Percentiles rank a stretch among this genome's conserved stretches.
These are phyloP conservation scores for Xylaria grammica DNA, from an alignment of 495 filamentous ascomycete species.

Conservation along the genomic window DNA sequence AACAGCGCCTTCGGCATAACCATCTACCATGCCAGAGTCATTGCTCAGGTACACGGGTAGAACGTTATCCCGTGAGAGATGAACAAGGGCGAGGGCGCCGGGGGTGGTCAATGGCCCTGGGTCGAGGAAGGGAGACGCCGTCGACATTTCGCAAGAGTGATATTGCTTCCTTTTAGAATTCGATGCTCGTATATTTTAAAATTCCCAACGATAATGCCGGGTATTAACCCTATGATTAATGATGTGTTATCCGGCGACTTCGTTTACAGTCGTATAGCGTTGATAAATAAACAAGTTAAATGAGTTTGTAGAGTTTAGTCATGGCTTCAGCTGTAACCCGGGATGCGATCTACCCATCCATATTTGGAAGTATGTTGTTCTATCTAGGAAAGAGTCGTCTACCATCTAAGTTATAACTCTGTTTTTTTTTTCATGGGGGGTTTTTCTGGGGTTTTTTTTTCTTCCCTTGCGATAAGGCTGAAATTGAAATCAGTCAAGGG, in stretches of 20 bases:
- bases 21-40: slow-evolving; percentile 63
- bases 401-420: too few species aligned
- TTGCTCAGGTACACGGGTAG: slow-evolving; percentile 73
- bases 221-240: too few species aligned
- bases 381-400: too few species aligned
- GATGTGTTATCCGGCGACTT: background rate
- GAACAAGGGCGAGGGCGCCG: slow-evolving; percentile 73
- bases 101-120: slow-evolving; percentile 61
- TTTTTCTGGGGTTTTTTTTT: background rate
- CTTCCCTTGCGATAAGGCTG: background rate
- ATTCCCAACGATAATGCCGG: background rate
- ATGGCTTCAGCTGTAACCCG: too few species aligned
- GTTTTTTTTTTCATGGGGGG: too few species aligned
- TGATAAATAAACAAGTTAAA: too few species aligned
- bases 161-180: background rate
- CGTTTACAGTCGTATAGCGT: too few species aligned
- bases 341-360: too few species aligned
- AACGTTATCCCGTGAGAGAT: slow-evolving; percentile 82
- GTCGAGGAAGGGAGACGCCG: slow-evolving; percentile 72
- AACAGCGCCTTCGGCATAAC: slow-evolving; percentile 81
- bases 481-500: slow-evolving; percentile 6
- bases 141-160: slow-evolving; percentile 33
- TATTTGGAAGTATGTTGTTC: too few species aligned
- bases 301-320: too few species aligned
- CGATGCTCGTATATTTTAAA: background rate